Percentiles rank a stretch among this genome's conserved stretches.
Evolutionary conservation across 1,284 basidiomycete species (phyloP).

Genomic region (Irpex sp.): DNA sequence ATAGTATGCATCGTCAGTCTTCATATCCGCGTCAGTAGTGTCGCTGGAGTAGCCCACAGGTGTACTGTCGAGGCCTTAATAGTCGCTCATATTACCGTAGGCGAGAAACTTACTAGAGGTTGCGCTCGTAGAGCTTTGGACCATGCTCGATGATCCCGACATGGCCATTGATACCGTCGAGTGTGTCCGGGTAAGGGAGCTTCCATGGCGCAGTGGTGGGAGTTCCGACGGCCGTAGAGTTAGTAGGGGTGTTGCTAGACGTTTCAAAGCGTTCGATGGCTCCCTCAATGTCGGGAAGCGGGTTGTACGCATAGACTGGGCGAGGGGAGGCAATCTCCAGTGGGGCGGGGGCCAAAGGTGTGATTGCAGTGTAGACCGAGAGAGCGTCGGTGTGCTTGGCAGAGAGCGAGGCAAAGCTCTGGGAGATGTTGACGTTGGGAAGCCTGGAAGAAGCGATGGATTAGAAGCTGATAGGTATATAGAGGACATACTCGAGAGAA

Average conservation of each 20-base stretch:
- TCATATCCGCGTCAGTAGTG: too few relatives aligned
- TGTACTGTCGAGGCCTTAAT: not conserved
- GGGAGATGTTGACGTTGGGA: too few relatives aligned
- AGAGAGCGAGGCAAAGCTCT: too few relatives aligned
- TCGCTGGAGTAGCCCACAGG: not conserved
- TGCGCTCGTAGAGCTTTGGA: not conserved
- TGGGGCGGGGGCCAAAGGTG: too few relatives aligned
- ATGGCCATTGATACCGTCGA: not conserved
- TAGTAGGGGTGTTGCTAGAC: not conserved
- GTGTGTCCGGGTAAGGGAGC: not conserved
- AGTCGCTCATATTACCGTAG: not conserved
- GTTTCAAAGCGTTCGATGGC: not conserved
- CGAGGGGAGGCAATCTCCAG: not conserved
- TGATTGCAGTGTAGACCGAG: too few relatives aligned
- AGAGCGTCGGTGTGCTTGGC: too few relatives aligned
- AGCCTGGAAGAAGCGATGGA: too few relatives aligned
- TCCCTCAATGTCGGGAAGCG: not conserved
- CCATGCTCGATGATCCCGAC: not conserved
- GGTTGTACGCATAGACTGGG: not conserved
- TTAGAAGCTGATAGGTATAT: too few relatives aligned
- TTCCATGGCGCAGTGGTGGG: not conserved
- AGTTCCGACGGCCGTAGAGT: not conserved
- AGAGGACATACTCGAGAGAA: too few relatives aligned
- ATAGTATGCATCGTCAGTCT: too few relatives aligned
- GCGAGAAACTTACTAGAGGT: not conserved